A percentile compares a stretch with the other conserved stretches of the same genome.
These are phyloP conservation scores for Phytophthora ramorum DNA, from an alignment of 352 stramenopile genomes.

Conservation along the genomic window DNA sequence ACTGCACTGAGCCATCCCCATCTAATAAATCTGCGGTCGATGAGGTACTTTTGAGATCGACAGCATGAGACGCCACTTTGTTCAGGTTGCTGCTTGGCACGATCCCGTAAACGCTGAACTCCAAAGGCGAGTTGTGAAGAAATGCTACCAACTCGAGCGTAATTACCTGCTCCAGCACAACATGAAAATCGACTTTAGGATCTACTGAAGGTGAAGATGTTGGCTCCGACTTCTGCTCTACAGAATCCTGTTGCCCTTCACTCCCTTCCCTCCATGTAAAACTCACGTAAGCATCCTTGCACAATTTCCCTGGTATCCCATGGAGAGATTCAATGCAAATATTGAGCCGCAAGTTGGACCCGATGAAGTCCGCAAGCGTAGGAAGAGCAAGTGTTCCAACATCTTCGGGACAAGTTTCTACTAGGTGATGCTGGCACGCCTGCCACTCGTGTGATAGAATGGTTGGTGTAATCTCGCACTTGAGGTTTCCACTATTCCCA, in stretches of 20 bases:
- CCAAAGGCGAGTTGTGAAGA: conserved; percentile 55
- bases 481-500: conserved; percentile 43
- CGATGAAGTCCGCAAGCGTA: conserved; percentile 53
- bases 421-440: conserved; percentile 60
- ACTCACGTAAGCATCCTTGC: conserved; percentile 69
- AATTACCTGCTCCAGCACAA: conserved; percentile 61
- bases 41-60: conserved; percentile 38
- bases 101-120: conserved; percentile 71
- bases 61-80: conserved; percentile 62
- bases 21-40: conserved; percentile 32
- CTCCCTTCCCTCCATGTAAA: conserved; percentile 49
- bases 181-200: conserved; percentile 63
- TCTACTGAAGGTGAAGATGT: conserved; percentile 59
- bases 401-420: conserved; percentile 65
- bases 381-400: conserved; percentile 44
- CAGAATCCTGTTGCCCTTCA: conserved; percentile 12
- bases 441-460: conserved; percentile 84
- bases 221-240: conserved; percentile 57
- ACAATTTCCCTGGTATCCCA: conserved; percentile 77
- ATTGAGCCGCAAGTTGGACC: conserved; percentile 62
- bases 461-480: conserved; percentile 68
- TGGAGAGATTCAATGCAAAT: conserved; percentile 58
- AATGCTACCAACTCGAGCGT: conserved; percentile 55
- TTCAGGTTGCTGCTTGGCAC: conserved; percentile 81
- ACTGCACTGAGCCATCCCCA: conserved; percentile 43